A percentile compares a stretch with the other conserved stretches of the same genome.
phyloP scores from a whole-genome alignment of 108 stramenopile species.

The Stephanodiscus triporus region DNA sequence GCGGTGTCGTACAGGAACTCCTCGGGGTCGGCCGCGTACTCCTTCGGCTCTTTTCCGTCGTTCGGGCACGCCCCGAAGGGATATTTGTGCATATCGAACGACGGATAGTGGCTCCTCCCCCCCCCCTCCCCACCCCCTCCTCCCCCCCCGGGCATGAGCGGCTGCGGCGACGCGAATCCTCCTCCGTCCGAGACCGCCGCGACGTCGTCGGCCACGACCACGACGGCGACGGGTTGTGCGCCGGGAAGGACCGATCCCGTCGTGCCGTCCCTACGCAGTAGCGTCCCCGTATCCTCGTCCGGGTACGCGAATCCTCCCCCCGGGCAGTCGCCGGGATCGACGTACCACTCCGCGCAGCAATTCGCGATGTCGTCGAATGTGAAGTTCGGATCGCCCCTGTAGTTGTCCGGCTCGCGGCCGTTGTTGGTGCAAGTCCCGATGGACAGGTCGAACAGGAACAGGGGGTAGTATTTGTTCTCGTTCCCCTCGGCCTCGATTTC shows the following conservation, averaged over 20 bases:
- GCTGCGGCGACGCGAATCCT: neutral
- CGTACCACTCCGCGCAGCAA: slow-evolving; percentile 31
- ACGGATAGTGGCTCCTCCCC: slow-evolving; percentile 24
- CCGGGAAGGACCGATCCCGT: neutral
- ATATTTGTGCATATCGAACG: slow-evolving; percentile 27
- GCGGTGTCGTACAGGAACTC: slow-evolving; percentile 29
- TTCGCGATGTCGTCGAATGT: slow-evolving; percentile 4
- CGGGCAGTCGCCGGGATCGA: slow-evolving; percentile 11
- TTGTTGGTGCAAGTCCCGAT: slow-evolving; percentile 15
- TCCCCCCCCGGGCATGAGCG: neutral
- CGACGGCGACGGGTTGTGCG: neutral
- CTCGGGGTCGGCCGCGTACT: slow-evolving; percentile 9
- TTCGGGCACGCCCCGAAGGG: slow-evolving; percentile 41
- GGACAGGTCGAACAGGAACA: neutral
- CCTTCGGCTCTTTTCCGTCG: slow-evolving; percentile 24
- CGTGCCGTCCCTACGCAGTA: neutral
- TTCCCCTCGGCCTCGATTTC: neutral
- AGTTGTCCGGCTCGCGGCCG: slow-evolving; percentile 4
- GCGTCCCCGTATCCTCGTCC: neutral
- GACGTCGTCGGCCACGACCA: neutral
- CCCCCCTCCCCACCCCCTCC: neutral
- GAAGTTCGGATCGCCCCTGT: slow-evolving; percentile 1
- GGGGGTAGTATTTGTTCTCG: slow-evolving; percentile 2
- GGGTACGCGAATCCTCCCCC: neutral
- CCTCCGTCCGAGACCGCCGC: neutral